These are phyloP conservation scores for Neocucurbitaria cava DNA, from an alignment of 2,329 filamentous ascomycete genomes.

Conservation along the genomic window DNA sequence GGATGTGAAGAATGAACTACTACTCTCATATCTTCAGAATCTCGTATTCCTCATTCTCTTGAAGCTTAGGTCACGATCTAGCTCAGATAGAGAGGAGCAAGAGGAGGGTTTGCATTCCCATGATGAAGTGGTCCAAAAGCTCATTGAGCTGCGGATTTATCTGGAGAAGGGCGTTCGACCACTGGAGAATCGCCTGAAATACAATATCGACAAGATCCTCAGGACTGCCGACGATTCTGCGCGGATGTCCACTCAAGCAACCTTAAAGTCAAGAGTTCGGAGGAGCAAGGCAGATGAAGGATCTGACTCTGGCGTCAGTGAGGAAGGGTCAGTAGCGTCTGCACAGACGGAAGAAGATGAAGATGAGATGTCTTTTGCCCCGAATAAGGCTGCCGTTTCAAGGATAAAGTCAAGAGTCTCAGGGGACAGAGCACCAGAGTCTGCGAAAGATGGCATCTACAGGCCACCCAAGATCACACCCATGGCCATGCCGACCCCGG, in stretches of 20 bases:
- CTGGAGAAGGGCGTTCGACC: slow-evolving; percentile 92
- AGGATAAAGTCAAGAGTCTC: slow-evolving; percentile 32
- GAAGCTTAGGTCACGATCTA: slow-evolving; percentile 65
- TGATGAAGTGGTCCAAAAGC: slow-evolving; percentile 78
- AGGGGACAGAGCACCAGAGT: slow-evolving; percentile 34
- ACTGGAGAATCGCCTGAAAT: slow-evolving; percentile 87
- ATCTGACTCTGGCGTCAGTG: slow-evolving; percentile 52
- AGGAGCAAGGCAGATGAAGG: slow-evolving; percentile 49
- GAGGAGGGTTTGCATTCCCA: slow-evolving; percentile 56
- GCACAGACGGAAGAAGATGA: slow-evolving; percentile 49
- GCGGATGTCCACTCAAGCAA: slow-evolving; percentile 37
- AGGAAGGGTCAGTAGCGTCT: slow-evolving; percentile 35
- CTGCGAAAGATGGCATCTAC: slow-evolving; percentile 74
- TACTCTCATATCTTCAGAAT: slow-evolving; percentile 94
- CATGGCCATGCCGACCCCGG: slow-evolving; percentile 76
- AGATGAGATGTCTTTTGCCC: slow-evolving; percentile 68
- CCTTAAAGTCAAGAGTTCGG: slow-evolving; percentile 21
- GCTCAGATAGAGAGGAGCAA: slow-evolving; percentile 39
- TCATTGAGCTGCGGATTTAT: slow-evolving; percentile 91
- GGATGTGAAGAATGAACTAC: slow-evolving; percentile 95
- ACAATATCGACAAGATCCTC: slow-evolving; percentile 94
- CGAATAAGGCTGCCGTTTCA: slow-evolving; percentile 61
- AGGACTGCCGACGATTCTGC: slow-evolving; percentile 78
- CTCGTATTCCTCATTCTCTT: slow-evolving; percentile 86
- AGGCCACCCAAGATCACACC: slow-evolving; percentile 87